These are phyloP conservation scores for Echites panduratus DNA, from an alignment of 257 asterid genomes.

Conservation along the genomic window DNA sequence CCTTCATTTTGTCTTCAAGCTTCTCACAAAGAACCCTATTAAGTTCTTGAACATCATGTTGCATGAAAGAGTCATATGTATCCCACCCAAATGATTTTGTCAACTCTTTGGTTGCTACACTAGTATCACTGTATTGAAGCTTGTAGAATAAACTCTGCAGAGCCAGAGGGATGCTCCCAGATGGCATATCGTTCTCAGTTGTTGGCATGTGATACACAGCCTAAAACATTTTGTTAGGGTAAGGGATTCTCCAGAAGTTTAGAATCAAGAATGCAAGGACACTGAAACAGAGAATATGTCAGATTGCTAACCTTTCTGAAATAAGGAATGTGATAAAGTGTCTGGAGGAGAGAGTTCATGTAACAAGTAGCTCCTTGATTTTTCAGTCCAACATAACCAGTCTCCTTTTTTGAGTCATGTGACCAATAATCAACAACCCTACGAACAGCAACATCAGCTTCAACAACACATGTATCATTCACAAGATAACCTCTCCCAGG, in stretches of 20 bases:
- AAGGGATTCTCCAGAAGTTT: constrained; percentile 15
- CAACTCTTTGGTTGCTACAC: constrained; percentile 85
- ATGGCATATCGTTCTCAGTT: constrained; percentile 74
- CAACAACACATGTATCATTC: constrained; percentile 52
- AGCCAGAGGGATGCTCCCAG: constrained; percentile 82
- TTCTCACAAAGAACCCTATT: constrained; percentile 81
- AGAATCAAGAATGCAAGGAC: background rate
- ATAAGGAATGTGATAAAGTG: constrained; percentile 63
- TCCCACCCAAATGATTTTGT: constrained; percentile 89
- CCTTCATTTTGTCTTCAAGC: constrained; percentile 92
- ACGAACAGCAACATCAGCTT: constrained; percentile 65
- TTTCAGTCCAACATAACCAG: constrained; percentile 67
- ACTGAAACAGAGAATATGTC: background rate
- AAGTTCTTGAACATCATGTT: constrained; percentile 85
- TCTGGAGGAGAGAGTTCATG: constrained; percentile 72
- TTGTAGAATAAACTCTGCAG: constrained; percentile 79
- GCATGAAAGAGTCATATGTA: constrained; percentile 77
- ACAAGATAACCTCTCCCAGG: constrained; percentile 56
- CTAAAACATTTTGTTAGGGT: constrained; percentile 25
- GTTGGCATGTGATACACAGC: constrained; percentile 94
- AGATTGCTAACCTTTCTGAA: constrained; percentile 36
- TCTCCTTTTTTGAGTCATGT: constrained; percentile 64
- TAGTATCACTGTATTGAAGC: constrained; percentile 72
- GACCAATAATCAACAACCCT: constrained; percentile 56
- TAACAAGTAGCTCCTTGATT: constrained; percentile 77